Evolutionary conservation across 371 early-diverging fungal genomes (phyloP), one percentile per base, ranked within the genome.

Genomic region (Saksenaea vasiformis): DNA sequence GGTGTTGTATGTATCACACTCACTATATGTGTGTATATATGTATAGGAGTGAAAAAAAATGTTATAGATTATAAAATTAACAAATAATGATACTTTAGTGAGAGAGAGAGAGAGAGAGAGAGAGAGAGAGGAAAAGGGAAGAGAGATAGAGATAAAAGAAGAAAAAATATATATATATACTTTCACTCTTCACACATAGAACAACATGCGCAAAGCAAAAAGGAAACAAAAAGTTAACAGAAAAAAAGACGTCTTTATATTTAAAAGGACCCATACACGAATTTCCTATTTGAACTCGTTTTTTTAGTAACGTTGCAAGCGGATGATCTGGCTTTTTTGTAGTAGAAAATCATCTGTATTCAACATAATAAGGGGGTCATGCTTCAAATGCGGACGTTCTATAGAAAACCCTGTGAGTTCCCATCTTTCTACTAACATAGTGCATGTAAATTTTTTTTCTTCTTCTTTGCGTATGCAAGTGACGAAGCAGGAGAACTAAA

Each of bases 351-450:
- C 51, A 47, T 47, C 51, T 47, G 51, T 47, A 47, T 22, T 47
- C 19, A 11, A 47, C 51, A 47, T 47, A 22, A 47, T 47, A 47
- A 47, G 51, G 51, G 51, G 51, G 51, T 47, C 51, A 47, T 47
- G 51, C 51, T 47, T 47, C 51, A 47, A 47, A 47, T 22, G 1
- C 22, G 22, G 24, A 47, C 51, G 51, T 47, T 47, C 51, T 47
- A 47, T 47, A 47, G 51, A 47, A 47, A 39, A 47, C 51, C 51
- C 51, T 47, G 51, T 47, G 51, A 47, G 51, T 47, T 47, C 51
- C 51, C 51, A 22, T 47, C 51, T 47, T 47, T 47, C 51, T 47
- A 22, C 51, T 47, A 22, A 22, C 51, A 47, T 47, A 17, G 17
- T 22, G 51, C 51, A 47, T 47, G 17, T 22, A 44, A 43, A 38